A percentile compares a stretch with the other conserved stretches of the same genome.
Evolutionary conservation across 164 flowering plant genomes (phyloP).

Genomic region (Vitis amurensis): DNA sequence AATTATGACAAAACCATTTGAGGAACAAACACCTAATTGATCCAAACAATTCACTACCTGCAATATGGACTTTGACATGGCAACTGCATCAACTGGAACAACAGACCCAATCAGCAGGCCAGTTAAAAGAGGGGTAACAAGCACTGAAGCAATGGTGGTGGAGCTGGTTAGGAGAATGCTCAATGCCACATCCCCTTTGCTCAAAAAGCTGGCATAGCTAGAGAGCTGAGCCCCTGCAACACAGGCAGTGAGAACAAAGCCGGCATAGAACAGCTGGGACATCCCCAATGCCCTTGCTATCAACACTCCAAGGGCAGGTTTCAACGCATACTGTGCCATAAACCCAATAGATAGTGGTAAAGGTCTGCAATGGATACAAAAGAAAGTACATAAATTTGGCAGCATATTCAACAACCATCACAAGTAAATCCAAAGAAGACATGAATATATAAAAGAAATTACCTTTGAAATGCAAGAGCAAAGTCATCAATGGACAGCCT

Average conservation of each 20-base stretch:
- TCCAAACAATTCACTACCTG: constrained; percentile 46
- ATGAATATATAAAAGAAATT: background rate
- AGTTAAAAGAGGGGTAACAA: constrained; percentile 80
- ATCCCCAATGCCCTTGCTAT: constrained; percentile 70
- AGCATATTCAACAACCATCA: constrained; percentile 5
- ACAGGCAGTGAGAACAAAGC: constrained; percentile 84
- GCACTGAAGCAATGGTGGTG: constrained; percentile 76
- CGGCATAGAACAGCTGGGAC: constrained; percentile 81
- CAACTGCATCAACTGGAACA: constrained; percentile 88
- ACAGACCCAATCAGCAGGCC: constrained; percentile 91
- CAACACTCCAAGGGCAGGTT: constrained; percentile 77
- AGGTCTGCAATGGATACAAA: constrained; percentile 64
- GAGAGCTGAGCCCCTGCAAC: constrained; percentile 88
- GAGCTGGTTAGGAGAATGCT: constrained; percentile 88
- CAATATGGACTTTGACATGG: constrained; percentile 95
- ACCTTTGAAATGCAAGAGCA: constrained; percentile 88
- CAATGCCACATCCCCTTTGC: constrained; percentile 95
- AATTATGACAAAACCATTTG: background rate
- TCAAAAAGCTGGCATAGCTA: constrained; percentile 87
- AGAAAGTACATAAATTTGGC: constrained; percentile 2
- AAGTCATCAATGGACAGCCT: constrained; percentile 82
- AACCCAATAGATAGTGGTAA: constrained; percentile 83
- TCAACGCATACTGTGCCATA: constrained; percentile 74
- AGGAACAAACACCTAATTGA: constrained; percentile 1
- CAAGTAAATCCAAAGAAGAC: background rate